Percentiles rank a stretch among this genome's conserved stretches.
These are phyloP conservation scores for Eucalyptus camaldulensis DNA, from an alignment of 345 rosid genomes.

Conservation along the genomic window DNA sequence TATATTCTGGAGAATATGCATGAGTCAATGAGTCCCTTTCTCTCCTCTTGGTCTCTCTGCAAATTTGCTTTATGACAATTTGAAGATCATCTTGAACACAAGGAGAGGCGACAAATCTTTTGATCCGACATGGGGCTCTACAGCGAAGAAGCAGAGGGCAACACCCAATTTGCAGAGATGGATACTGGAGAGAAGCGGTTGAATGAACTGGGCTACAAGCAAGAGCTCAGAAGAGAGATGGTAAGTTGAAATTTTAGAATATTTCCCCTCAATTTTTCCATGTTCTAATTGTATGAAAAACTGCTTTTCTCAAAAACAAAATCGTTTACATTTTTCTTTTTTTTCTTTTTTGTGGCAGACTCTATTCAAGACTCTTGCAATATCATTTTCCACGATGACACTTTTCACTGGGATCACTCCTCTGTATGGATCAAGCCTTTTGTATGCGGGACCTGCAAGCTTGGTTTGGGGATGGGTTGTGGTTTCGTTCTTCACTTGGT, in stretches of 20 bases:
- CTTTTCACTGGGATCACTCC: conserved; percentile 58
- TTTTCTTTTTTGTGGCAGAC: conserved; percentile 10
- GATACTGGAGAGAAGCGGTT: conserved; percentile 61
- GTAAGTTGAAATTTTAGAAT: background rate
- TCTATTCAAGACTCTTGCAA: conserved; percentile 46
- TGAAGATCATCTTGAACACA: background rate
- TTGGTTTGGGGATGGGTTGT: conserved; percentile 67
- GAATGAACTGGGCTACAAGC: conserved; percentile 55
- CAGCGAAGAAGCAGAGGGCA: background rate
- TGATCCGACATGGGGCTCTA: background rate
- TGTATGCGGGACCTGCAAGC: conserved; percentile 44
- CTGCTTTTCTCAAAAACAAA: background rate
- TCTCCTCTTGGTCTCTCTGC: background rate
- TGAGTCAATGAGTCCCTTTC: background rate
- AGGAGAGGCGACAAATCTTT: background rate
- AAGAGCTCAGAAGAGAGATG: conserved; percentile 57
- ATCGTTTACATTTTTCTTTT: background rate
- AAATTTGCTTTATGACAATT: background rate
- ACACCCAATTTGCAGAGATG: conserved; percentile 4
- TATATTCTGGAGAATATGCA: background rate
- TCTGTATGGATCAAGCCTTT: conserved; percentile 47
- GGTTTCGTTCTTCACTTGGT: conserved; percentile 54
- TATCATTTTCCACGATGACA: conserved; percentile 55
- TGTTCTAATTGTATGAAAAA: background rate
- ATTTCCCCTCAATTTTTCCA: background rate